Evolutionary conservation across 75 land plant species (phyloP).

Genomic region (Chamaecyparis obtusa): DNA sequence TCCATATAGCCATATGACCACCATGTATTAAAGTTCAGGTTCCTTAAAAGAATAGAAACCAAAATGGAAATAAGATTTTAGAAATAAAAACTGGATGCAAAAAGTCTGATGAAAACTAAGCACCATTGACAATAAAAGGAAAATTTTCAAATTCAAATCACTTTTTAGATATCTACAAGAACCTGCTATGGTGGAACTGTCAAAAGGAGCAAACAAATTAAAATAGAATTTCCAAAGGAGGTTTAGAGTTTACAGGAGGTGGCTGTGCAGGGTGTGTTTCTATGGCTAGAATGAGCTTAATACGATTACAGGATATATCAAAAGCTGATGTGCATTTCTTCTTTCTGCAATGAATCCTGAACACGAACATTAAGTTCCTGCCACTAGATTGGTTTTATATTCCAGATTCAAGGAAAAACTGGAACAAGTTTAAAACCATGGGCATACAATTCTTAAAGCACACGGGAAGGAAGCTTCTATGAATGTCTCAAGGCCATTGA

Average conservation of each 20-base stretch:
- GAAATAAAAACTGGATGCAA: neutral
- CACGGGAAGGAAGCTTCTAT: neutral
- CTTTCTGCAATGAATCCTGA: neutral
- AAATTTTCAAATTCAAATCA: neutral
- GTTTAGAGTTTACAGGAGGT: neutral
- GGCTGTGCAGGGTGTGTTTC: neutral
- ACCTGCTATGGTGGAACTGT: neutral
- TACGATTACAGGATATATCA: neutral
- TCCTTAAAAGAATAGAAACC: neutral
- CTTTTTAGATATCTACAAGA: neutral
- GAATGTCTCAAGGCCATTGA: neutral
- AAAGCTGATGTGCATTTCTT: neutral
- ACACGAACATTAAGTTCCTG: neutral
- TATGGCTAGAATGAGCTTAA: neutral
- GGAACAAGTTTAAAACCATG: neutral
- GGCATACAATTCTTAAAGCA: neutral
- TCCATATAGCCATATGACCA: neutral
- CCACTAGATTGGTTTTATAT: neutral
- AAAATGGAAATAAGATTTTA: neutral
- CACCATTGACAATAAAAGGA: neutral
- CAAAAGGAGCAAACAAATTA: neutral
- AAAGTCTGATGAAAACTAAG: neutral
- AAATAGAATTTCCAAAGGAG: neutral
- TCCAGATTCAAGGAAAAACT: neutral
- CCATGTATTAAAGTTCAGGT: neutral